Conservation (phyloP, 441 rosid species). For the Croton laevigatus region DNA sequence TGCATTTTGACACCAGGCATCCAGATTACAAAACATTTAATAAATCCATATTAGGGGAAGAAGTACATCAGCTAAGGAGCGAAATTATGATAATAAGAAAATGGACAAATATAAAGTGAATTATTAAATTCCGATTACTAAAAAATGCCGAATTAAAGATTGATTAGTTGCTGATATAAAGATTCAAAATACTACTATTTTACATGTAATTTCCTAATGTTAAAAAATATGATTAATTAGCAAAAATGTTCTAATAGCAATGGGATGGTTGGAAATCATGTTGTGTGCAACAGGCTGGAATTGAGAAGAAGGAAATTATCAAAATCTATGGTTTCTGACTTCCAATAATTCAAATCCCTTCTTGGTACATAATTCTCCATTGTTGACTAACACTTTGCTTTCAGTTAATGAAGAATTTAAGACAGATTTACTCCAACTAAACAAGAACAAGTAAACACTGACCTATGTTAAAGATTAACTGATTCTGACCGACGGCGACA, state of each 20-base stretch:
- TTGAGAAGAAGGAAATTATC: conserved; percentile 20
- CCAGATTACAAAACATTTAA: background rate
- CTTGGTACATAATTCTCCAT: background rate
- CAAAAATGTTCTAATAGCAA: no score
- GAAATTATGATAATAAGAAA: background rate
- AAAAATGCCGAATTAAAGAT: no score
- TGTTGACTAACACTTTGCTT: background rate
- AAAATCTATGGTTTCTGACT: conserved; percentile 66
- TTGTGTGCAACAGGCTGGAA: conserved; percentile 11
- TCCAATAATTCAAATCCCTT: conserved; percentile 9
- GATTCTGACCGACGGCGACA: no score
- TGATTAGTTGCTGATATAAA: no score
- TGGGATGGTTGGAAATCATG: no score
- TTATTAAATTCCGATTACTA: background rate
- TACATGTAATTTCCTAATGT: no score
- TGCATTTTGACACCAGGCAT: background rate
- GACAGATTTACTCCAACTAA: no score
- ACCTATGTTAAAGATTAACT: no score
- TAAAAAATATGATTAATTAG: no score
- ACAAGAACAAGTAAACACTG: no score
- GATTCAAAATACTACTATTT: no score
- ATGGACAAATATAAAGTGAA: background rate
- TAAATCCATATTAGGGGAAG: background rate
- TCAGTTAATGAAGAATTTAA: no score
- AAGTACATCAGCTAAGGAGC: background rate